phyloP scores from a whole-genome alignment of 1,284 basidiomycete genomes.

The Paramarasmius palmivorus region DNA sequence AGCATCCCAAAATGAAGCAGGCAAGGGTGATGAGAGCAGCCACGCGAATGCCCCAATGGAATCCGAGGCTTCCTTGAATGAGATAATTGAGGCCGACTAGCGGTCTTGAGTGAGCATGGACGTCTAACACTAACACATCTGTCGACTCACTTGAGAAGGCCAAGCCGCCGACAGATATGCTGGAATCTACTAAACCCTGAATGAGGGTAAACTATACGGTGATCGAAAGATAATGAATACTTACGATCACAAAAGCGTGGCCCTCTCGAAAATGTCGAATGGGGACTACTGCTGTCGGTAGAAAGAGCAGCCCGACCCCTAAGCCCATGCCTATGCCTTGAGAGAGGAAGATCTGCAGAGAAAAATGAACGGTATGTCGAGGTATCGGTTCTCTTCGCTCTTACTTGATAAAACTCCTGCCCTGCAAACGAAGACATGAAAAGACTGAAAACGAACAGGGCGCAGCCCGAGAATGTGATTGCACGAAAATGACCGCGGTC shows the following conservation, averaged over 20 bases:
- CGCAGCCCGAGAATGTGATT: conserved; percentile 26
- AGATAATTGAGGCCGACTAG: neutral
- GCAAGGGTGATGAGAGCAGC: conserved; percentile 21
- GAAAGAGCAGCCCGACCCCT: conserved; percentile 18
- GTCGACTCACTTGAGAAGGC: neutral
- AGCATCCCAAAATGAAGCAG: conserved; percentile 21
- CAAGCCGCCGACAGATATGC: conserved; percentile 8
- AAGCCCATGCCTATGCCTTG: conserved; percentile 25
- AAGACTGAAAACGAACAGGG: conserved; percentile 30
- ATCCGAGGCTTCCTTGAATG: conserved; percentile 15
- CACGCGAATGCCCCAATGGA: conserved; percentile 23
- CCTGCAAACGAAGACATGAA: conserved; percentile 36
- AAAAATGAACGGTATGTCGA: neutral
- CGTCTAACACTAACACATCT: neutral
- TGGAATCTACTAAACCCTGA: conserved; percentile 6
- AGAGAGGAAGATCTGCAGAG: conserved; percentile 22
- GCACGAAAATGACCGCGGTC: conserved; percentile 34
- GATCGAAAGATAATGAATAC: conserved; percentile 10
- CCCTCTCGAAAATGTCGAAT: conserved; percentile 21
- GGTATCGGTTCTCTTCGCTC: neutral
- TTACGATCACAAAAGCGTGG: conserved; percentile 20
- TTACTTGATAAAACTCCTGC: conserved; percentile 28
- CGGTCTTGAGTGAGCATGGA: neutral
- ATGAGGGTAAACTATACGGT: neutral
- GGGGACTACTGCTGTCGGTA: conserved; percentile 17